Evolutionary conservation across 2,329 filamentous ascomycete genomes (phyloP), one percentile per base, ranked within the genome.

Genomic region (Lachnellula suecica): DNA sequence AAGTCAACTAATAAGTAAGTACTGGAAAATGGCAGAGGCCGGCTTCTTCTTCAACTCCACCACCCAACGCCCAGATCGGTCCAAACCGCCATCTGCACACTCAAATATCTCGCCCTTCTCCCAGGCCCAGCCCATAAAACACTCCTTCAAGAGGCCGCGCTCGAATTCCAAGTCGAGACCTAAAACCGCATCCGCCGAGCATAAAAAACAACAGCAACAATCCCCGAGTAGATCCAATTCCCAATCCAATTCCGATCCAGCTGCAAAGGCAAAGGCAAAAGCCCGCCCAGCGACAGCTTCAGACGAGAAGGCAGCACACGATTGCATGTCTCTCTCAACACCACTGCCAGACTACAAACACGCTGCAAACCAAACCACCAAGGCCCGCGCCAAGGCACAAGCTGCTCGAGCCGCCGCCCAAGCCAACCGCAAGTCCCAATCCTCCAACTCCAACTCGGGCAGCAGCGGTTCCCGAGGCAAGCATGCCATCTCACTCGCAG

Each of bases 241-340:
- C 35, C 44, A 17, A 9, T 43, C 38, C 29, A 48, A 44, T 17
- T 40, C n/a, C 25, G 17, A 29, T 22, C 37, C 20, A 29, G 23
- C 46, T 15, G n/a, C 4, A n/a, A 38, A 48, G 24, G 24, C 49
- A 24, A 42, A 34, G 25, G 15, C 31, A 15, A 35, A 17, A n/a
- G 15, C 15, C 17, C 31, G n/a, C n/a, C n/a, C n/a, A n/a, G 40
- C 34, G 22, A 19, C 42, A 42, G 27, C 45, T n/a, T 41, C 51
- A 13, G 19, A 34, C 15, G 47, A 53, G 37, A 31, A 52, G 19
- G 25, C 29, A 42, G 48, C 45, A 38, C 51, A 54, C 58, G 56
- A 64, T 62, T 54, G 58, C 55, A 67, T 67, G 65, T 53, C 43
- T 50, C 62, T 62, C 49, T 60, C 59, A 40, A 65, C 62, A 50